Evolutionary conservation across 2,329 filamentous ascomycete genomes (phyloP), one percentile per base, ranked within the genome.

Genomic region (Elsinoe necatrix): DNA sequence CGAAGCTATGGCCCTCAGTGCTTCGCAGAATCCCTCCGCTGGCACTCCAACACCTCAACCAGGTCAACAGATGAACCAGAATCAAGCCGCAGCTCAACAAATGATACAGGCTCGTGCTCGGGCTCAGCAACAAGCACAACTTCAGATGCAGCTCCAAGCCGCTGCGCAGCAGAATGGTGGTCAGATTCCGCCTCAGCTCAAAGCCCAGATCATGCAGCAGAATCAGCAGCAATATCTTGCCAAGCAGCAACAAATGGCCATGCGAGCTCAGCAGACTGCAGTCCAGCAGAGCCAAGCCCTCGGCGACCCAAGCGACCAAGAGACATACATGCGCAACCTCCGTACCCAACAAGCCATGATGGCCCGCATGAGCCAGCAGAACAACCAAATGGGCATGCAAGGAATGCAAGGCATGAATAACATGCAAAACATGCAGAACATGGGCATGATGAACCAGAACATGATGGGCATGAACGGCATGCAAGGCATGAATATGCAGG

Each of bases 241-340:
- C 2, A 55, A 62, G 43, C 57, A 60, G 39, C 57, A 59, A 43
- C 60, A 62, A 41, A 47, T 54, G 12, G 42, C 57, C n/a, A 60
- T 61, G 60, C 60, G 57, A 25, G 55, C 56, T n/a, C 39, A 51
- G 29, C 56, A 58, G 34, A 18, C 39, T 14, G 56, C 58, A 2
- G 25, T 20, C 5, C 51, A 57, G 48, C 55, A 55, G 34, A 57
- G 58, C 23, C 54, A 56, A 51, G 23, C 31, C 56, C 59, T 61
- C 34, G 59, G 59, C 39, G 58, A 61, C 42, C 61, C 64, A 39
- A 66, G 64, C 61, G 67, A 63, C 14, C 65, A 65, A 58, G 66
- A 69, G 58, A 67, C 70, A 47, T 69, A 68, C 43, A 69, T 69
- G 66, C 61, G 63, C 50, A 64, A 65, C 21, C 58, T 69, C 18